Conservation (phyloP, 768 basidiomycete species). For the Daedalea quercina region DNA sequence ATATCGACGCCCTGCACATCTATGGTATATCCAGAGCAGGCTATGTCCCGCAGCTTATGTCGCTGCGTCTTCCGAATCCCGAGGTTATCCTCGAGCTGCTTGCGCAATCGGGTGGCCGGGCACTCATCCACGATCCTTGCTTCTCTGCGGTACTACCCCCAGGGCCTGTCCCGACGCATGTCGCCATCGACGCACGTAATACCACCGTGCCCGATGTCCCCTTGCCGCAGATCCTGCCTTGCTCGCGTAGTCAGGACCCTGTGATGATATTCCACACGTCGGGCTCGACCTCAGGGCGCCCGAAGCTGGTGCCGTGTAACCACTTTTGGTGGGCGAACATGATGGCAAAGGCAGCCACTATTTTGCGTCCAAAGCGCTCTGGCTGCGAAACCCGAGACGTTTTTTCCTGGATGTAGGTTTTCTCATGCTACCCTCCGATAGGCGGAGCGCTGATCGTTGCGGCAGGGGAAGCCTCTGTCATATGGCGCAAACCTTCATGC, state of each 20-base stretch:
- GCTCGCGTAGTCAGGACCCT: conserved; percentile 30
- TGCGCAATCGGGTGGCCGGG: conserved; percentile 50
- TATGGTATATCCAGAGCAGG: conserved; percentile 73
- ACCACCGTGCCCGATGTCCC: conserved; percentile 30
- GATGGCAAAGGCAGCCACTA: conserved; percentile 48
- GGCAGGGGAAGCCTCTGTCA: conserved; percentile 80
- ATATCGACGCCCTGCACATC: conserved; percentile 64
- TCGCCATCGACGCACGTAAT: conserved; percentile 34
- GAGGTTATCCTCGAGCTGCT: conserved; percentile 66
- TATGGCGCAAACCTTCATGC: conserved; percentile 68
- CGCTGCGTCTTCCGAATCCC: conserved; percentile 69
- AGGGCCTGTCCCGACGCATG: conserved; percentile 44
- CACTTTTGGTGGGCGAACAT: conserved; percentile 63
- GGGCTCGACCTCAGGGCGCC: conserved; percentile 76
- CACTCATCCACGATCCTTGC: conserved; percentile 49
- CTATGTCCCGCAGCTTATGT: conserved; percentile 73
- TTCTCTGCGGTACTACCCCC: conserved; percentile 26
- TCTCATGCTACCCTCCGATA: conserved; percentile 1
- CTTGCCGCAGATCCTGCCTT: conserved; percentile 34
- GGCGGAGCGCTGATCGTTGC: conserved; percentile 20
- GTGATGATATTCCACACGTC: conserved; percentile 75
- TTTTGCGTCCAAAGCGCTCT: conserved; percentile 32
- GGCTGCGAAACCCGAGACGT: conserved; percentile 52
- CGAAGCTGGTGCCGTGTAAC: conserved; percentile 70
- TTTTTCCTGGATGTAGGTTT: conserved; percentile 65